Evolutionary conservation across 495 filamentous ascomycete species (phyloP).

Genomic region (Durotheca rogersii): DNA sequence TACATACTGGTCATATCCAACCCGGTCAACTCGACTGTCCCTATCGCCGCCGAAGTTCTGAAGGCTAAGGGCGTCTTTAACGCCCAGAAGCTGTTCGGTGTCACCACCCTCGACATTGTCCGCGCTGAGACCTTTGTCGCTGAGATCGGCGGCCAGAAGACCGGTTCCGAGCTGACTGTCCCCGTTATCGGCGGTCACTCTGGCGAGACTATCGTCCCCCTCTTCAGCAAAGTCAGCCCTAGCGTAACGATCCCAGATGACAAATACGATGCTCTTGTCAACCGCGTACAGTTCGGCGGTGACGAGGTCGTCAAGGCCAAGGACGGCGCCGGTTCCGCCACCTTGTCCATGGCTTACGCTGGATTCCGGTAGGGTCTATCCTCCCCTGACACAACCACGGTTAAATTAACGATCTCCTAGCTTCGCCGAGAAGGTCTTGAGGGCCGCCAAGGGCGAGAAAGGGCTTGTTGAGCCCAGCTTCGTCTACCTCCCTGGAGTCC

Average conservation of each 20-base stretch:
- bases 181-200: slow-evolving; percentile 97
- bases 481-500: slow-evolving; percentile 87
- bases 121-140: slow-evolving; percentile 96
- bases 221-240: slow-evolving; percentile 88
- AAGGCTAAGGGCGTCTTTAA: slow-evolving; percentile 92
- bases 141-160: slow-evolving; percentile 75
- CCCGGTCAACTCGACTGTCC: slow-evolving; percentile 98
- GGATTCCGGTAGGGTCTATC: slow-evolving; percentile 71
- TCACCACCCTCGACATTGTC: slow-evolving; percentile 96
- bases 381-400: background rate
- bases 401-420: slow-evolving; percentile 45
- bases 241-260: slow-evolving; percentile 77
- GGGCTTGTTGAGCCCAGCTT: slow-evolving; percentile 92
- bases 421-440: slow-evolving; percentile 90
- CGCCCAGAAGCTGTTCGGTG: slow-evolving; percentile 91
- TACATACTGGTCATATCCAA: slow-evolving; percentile 97
- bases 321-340: slow-evolving; percentile 92
- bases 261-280: slow-evolving; percentile 80
- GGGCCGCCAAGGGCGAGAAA: slow-evolving; percentile 82
- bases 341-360: slow-evolving; percentile 96
- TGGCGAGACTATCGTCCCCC: slow-evolving; percentile 94
- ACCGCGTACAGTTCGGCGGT: slow-evolving; percentile 96
- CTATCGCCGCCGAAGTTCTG: slow-evolving; percentile 93
- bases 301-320: slow-evolving; percentile 99
- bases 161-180: slow-evolving; percentile 76